Evolutionary conservation across 768 basidiomycete genomes (phyloP).

Genomic region (Auricularia cornea): DNA sequence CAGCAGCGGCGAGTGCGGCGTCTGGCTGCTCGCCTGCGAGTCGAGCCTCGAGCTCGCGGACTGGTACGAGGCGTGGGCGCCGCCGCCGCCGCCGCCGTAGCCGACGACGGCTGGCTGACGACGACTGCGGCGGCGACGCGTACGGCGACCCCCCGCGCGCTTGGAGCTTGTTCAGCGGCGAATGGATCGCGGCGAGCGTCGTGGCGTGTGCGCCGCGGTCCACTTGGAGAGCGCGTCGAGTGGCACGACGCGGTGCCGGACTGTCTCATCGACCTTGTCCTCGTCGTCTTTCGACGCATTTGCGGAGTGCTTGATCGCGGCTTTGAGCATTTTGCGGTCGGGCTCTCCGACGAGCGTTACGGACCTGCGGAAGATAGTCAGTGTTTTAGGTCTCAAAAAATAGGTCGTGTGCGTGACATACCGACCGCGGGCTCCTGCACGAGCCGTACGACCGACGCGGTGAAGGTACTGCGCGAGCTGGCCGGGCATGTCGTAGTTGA

Average conservation of each 20-base stretch:
- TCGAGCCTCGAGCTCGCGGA: too few relatives aligned
- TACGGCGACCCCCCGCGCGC: too few relatives aligned
- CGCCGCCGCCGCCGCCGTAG: too few relatives aligned
- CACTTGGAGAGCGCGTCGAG: slow-evolving; percentile 64
- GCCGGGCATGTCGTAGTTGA: slow-evolving; percentile 97
- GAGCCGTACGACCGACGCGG: slow-evolving; percentile 93
- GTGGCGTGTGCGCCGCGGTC: slow-evolving; percentile 58
- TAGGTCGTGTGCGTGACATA: slow-evolving; percentile 24
- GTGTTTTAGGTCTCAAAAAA: neutral
- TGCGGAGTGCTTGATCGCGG: slow-evolving; percentile 81
- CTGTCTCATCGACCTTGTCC: slow-evolving; percentile 49
- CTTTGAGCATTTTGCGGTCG: slow-evolving; percentile 94
- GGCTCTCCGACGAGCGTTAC: slow-evolving; percentile 93
- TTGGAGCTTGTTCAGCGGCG: too few relatives aligned
- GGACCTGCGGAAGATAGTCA: slow-evolving; percentile 52
- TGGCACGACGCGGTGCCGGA: slow-evolving; percentile 77
- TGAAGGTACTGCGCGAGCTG: slow-evolving; percentile 92
- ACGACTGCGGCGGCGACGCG: too few relatives aligned
- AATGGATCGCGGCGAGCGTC: too few relatives aligned
- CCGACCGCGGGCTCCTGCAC: slow-evolving; percentile 90
- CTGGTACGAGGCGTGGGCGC: too few relatives aligned
- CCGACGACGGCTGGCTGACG: too few relatives aligned
- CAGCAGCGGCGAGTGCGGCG: too few relatives aligned
- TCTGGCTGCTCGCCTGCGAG: too few relatives aligned
- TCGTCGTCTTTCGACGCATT: slow-evolving; percentile 29